A percentile compares a stretch with the other conserved stretches of the same genome.
Evolutionary conservation across 306 rosid genomes (phyloP).

Genomic region (Lagenaria siceraria): DNA sequence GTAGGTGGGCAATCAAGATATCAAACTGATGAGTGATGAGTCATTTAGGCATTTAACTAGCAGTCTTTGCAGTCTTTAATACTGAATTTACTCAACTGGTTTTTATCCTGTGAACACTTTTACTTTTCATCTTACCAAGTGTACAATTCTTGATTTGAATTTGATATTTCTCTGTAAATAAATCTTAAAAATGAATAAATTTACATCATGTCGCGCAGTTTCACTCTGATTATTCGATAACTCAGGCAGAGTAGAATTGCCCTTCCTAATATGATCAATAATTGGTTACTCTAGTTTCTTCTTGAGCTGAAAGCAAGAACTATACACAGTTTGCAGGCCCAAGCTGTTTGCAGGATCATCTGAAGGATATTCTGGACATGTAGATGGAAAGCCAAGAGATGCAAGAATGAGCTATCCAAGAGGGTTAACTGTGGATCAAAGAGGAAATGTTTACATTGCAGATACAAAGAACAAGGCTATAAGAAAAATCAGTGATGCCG

Average conservation of each 20-base stretch:
- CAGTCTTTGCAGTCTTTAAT: neutral
- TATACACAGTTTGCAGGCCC: conserved; percentile 72
- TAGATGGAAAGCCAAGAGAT: conserved; percentile 82
- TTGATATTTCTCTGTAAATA: neutral
- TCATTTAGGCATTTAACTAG: neutral
- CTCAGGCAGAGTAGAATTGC: neutral
- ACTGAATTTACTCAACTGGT: neutral
- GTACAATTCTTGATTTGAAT: neutral
- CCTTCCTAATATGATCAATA: conserved; percentile 6
- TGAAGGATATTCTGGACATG: conserved; percentile 88
- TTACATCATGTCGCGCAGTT: neutral
- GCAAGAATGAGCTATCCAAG: conserved; percentile 89
- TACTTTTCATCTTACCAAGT: neutral
- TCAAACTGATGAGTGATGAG: neutral
- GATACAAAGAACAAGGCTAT: conserved; percentile 93
- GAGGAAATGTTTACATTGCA: conserved; percentile 84
- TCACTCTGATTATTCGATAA: neutral
- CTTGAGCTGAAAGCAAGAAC: conserved; percentile 19
- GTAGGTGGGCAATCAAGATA: neutral
- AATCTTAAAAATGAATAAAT: neutral
- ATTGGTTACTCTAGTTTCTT: neutral
- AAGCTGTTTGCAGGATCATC: conserved; percentile 77
- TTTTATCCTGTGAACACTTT: neutral
- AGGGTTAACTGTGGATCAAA: conserved; percentile 72
- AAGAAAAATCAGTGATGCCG: conserved; percentile 78